Evolutionary conservation across 1,284 basidiomycete species (phyloP), one percentile per base, ranked within the genome.

Genomic region (Puccinia hordei): DNA sequence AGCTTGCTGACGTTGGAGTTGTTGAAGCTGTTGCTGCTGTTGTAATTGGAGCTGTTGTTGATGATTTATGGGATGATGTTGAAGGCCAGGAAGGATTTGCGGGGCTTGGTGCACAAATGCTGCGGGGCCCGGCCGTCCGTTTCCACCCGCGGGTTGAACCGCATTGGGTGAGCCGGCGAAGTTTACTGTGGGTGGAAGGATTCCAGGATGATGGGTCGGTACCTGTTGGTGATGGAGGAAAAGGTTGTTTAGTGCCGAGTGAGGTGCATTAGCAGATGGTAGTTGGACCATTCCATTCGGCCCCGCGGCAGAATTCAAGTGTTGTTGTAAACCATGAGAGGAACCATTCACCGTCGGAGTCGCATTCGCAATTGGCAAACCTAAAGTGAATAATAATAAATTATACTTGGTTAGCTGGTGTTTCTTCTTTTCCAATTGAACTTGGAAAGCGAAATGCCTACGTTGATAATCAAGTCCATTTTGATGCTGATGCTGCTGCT

Each of bases 181-280:
- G 49, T 59, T 73, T 12, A 73, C 72, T 19, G 72, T n/a, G 19
- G 51, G 72, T 1, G 72, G 72, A 24, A 73, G 24, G 35, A 73
- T 61, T 17, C 72, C 72, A 1, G 72, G 53, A 73, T 73, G 72
- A 46, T 73, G 72, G 3, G 53, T 13, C 5, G 72, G 41, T 44
- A 33, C 55, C 38, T 57, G 72, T 61, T 73, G 72, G 46, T 73
- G 69, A 35, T 73, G 72, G 5, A 73, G 55, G 30, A 73, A 44
- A 5, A 73, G 35, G 49, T 57, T 61, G 57, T 73, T 73, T n/a
- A 73, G 55, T 17, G 72, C 53, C 24, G 72, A 61, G 55, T 73
- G 55, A 24, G 72, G 55, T n/a, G n/a, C 35, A 73, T 57, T 59
- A 12, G 35, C 38, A 41, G 72, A 57, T 22, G 53, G 72, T 59